phyloP scores from a whole-genome alignment of 1,284 basidiomycete species.

The Leccinum subspadiceum region DNA sequence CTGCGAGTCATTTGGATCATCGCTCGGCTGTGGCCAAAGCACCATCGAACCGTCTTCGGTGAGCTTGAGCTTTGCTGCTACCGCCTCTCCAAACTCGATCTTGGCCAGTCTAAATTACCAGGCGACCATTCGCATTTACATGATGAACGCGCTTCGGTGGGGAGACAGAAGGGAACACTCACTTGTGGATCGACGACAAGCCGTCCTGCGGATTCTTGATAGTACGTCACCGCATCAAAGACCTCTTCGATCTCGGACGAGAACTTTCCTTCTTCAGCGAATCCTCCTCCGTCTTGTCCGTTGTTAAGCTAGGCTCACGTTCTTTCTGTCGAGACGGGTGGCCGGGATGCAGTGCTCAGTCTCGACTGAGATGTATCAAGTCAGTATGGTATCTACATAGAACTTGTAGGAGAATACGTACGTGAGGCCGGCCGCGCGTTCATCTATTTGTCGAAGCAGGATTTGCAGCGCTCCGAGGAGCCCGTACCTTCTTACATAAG shows the following conservation, averaged over 20 bases:
- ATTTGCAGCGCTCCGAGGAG: too few species aligned
- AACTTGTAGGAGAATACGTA: too few species aligned
- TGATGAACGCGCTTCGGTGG: neutral
- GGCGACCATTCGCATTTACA: neutral
- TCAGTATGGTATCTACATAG: too few species aligned
- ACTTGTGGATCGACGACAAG: conserved; percentile 62
- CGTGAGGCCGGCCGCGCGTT: too few species aligned
- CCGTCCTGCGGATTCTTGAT: conserved; percentile 57
- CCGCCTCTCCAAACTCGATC: conserved; percentile 47
- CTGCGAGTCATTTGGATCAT: conserved; percentile 55
- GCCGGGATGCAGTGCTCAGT: too few species aligned
- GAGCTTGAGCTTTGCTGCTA: conserved; percentile 48
- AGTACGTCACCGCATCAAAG: conserved; percentile 47
- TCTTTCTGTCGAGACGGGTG: too few species aligned
- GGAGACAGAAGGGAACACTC: conserved; percentile 13
- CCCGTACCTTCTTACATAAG: too few species aligned
- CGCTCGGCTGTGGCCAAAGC: conserved; percentile 55
- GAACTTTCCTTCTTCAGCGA: neutral
- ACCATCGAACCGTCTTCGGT: conserved; percentile 47
- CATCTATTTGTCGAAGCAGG: too few species aligned
- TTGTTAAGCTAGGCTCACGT: too few species aligned
- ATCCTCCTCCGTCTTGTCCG: neutral
- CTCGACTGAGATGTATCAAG: too few species aligned
- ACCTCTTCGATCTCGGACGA: conserved; percentile 9
- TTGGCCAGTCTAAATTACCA: conserved; percentile 46